Evolutionary conservation across 2,329 filamentous ascomycete species (phyloP), one percentile per base, ranked within the genome.

Genomic region (Grosmannia serpens): DNA sequence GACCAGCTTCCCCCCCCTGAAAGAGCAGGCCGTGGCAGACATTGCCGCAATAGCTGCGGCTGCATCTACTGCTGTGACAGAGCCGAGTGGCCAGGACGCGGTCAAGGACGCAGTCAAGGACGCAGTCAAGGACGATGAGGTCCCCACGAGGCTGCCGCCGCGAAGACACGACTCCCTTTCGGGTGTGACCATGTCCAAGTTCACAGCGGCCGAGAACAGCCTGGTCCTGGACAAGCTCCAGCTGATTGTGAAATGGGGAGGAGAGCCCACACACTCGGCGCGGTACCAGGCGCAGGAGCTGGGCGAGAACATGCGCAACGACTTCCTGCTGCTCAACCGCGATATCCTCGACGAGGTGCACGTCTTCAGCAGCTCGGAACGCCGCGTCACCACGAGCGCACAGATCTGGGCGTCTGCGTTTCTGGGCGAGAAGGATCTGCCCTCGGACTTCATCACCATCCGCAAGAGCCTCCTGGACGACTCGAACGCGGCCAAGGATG

Each of bases 181-280:
- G 1, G 92, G 88, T 20, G 84, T 95, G 8, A 96, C 91, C 1
- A 87, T 96, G 75, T 97, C 92, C 26, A 87, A 95, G 61, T 95
- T 95, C 61, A 94, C 92, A 8, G 92, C 94, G 0, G 90, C 86
- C 20, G 94, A 97, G 69, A 91, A 97, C 69, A 91, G 91, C 66
- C 80, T 97, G 54, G 87, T 96, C 1, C 79, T 99, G 2, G 95
- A 99, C 70, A 99, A 99, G 71, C 76, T 99, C 38, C 94, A 99
- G 70, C 81, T 99, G 46, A 95, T 99, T 65, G 94, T 99, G 72
- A 99, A 99, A 69, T 99, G 94, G 95, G 94, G 94, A 64, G 94
- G 94, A 47, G 94, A 99, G 70, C 94, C 95, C 15, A 99, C 94
- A 0, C 95, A 99, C 71, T 96, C 94, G 31, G 95, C 94, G 35